Evolutionary conservation across 73 alveolate species (phyloP).

Genomic region (Stentor roeselii): DNA sequence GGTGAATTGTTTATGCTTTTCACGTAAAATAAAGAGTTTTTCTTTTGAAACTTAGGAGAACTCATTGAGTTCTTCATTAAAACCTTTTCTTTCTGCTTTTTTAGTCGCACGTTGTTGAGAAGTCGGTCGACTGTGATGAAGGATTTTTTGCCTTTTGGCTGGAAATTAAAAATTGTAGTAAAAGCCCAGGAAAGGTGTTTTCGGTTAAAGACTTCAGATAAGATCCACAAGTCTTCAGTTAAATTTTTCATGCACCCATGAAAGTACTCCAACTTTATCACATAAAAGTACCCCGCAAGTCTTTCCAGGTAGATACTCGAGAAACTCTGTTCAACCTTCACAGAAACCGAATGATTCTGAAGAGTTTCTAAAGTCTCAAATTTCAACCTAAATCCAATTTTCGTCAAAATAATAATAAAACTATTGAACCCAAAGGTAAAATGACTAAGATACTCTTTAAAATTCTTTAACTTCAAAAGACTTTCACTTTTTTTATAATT

Average conservation of each 20-base stretch:
- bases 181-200: neutral
- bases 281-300: neutral
- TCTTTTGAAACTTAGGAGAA: neutral
- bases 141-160: neutral
- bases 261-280: neutral
- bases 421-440: too few species aligned
- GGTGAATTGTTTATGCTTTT: neutral
- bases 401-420: neutral
- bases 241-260: neutral
- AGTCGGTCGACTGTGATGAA: neutral
- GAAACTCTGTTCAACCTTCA: too few species aligned
- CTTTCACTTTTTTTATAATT: neutral
- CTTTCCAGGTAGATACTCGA: neutral
- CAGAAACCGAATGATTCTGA: neutral
- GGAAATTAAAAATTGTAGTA: neutral
- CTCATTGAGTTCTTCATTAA: neutral
- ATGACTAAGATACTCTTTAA: neutral
- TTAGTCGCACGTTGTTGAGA: neutral
- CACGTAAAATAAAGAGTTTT: neutral
- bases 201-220: neutral
- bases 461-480: neutral
- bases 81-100: neutral
- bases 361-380: neutral
- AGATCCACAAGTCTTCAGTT: neutral
- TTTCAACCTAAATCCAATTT: neutral